A percentile compares a stretch with the other conserved stretches of the same genome.
These are phyloP conservation scores for Aspergillus haitiensis DNA, from an alignment of 495 filamentous ascomycete genomes.

Conservation along the genomic window DNA sequence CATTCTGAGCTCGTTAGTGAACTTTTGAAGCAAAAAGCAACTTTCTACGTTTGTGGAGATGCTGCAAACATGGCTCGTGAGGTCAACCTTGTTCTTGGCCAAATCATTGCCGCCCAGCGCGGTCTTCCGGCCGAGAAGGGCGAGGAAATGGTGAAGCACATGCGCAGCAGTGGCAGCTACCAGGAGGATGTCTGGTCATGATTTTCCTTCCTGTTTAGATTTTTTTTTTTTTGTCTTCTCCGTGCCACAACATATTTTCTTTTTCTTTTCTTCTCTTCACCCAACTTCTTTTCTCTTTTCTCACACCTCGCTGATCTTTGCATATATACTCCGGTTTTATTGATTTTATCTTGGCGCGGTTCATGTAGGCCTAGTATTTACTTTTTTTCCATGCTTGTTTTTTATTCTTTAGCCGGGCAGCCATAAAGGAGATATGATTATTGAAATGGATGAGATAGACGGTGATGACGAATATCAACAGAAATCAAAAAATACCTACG, in stretches of 20 bases:
- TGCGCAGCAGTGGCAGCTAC: conserved; percentile 92
- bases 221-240: conserved; percentile 28
- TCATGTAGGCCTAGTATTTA: conserved; percentile 35
- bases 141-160: conserved; percentile 93
- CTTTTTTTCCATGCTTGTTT: conserved; percentile 15
- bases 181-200: conserved; percentile 97
- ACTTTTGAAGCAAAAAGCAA: conserved; percentile 83
- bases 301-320: conserved; percentile 36
- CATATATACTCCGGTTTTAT: conserved; percentile 39
- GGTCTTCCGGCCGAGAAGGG: conserved; percentile 78
- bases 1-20: conserved; percentile 81
- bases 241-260: conserved; percentile 23
- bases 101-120: conserved; percentile 82
- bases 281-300: conserved; percentile 16
- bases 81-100: conserved; percentile 79
- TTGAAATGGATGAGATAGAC: conserved; percentile 21
- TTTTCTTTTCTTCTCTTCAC: conserved; percentile 17
- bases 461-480: conserved; percentile 15
- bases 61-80: conserved; percentile 98
- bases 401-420: conserved; percentile 10
- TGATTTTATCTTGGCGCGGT: conserved; percentile 27
- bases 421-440: conserved; percentile 6
- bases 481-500: conserved; percentile 8
- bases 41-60: conserved; percentile 98
- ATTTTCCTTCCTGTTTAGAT: conserved; percentile 24